Evolutionary conservation across 495 filamentous ascomycete genomes (phyloP), one percentile per base, ranked within the genome.

Genomic region (Penicillium argentinense): DNA sequence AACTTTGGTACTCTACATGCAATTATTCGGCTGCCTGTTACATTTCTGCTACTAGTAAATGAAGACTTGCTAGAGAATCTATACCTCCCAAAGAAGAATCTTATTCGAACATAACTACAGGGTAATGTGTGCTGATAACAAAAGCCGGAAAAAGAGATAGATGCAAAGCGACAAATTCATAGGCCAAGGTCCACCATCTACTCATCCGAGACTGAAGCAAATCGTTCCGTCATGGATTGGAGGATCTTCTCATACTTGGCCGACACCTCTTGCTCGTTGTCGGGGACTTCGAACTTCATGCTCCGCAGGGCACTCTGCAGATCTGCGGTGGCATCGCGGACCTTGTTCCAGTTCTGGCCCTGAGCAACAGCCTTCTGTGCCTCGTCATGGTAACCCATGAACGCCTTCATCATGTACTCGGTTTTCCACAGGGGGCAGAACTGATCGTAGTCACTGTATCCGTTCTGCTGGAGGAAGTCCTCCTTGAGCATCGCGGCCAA

Each of bases 341-440:
- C 84, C 81, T 93, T 97, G 59, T 71, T 69, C 93, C 93, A 99
- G 67, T 71, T 86, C 61, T 88, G 85, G 42, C 93, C 93, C 58
- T 95, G 87, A 13, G 87, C 80, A 59, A 99, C 73, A 1, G 91
- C 92, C 77, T 96, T 97, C 68, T 97, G 93, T 9, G 88, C 84
- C 73, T 99, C 93, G 65, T 99, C 95, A 57, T 96, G 89, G 79
- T 90, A 99, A 40, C 84, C 87, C 82, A 97, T 90, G 82, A 99
- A 96, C 36, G 85, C 83, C 79, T 93, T 96, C 93, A 99, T 99
- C 93, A 99, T 97, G 81, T 95, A 99, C 62, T 92, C 84, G 3
- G 93, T 99, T 82, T 99, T 99, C 92, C 92, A 99, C 62, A 99
- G 77, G 25, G 93, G 93, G 64, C 93, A 99, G 81, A 93, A 97